phyloP scores from a whole-genome alignment of 345 rosid genomes.

The Moricandia moricandioides region DNA sequence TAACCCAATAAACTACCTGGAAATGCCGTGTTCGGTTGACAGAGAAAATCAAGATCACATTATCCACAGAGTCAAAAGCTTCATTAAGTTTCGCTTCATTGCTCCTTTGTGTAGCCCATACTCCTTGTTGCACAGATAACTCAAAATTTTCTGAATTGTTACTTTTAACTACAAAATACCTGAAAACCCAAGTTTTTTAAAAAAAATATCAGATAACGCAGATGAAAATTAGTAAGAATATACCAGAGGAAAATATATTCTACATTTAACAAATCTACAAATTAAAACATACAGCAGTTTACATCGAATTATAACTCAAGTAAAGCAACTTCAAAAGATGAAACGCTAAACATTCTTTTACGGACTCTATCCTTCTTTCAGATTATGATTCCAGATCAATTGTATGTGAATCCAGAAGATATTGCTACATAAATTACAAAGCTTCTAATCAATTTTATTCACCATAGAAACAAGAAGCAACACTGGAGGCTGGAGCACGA shows the following conservation, averaged over 20 bases:
- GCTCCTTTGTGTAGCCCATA: conserved; percentile 99
- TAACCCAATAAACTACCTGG: conserved; percentile 60
- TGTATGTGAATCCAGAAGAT: neutral
- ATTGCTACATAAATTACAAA: neutral
- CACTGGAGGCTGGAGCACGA: neutral
- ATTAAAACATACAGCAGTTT: conserved; percentile 4
- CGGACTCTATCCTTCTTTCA: conserved; percentile 4
- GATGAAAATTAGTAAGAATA: neutral
- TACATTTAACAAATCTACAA: conserved; percentile 13
- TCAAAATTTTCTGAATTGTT: conserved; percentile 96
- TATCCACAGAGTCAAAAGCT: conserved; percentile 88
- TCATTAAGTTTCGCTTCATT: conserved; percentile 96
- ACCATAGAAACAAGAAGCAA: neutral
- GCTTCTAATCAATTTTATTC: neutral
- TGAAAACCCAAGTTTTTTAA: conserved; percentile 33
- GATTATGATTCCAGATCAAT: conserved; percentile 1
- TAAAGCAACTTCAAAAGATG: neutral
- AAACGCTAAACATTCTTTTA: conserved; percentile 2
- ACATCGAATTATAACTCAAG: conserved; percentile 9
- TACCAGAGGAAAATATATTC: neutral
- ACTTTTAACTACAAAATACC: conserved; percentile 98
- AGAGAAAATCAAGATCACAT: conserved; percentile 91
- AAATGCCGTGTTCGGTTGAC: conserved; percentile 94
- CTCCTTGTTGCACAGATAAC: conserved; percentile 97
- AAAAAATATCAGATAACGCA: conserved; percentile 5